Evolutionary conservation across 2,329 filamentous ascomycete species (phyloP).

Genomic region (Tolypocladium amazonense): DNA sequence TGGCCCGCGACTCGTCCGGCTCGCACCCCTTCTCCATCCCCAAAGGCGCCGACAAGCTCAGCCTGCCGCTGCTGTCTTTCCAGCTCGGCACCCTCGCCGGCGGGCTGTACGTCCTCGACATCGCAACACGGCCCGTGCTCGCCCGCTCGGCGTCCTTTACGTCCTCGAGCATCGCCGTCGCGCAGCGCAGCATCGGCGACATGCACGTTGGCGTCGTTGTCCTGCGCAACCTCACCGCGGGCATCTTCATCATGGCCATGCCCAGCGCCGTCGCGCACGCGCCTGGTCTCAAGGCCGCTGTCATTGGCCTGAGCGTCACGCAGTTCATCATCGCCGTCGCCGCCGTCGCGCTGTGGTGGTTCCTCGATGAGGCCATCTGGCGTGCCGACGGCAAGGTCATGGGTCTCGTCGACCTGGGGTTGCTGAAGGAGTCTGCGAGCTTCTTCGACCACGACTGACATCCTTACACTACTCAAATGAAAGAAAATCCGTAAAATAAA

Average conservation of each 20-base stretch:
- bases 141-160: slow-evolving; percentile 38
- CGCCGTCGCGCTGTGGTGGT: slow-evolving; percentile 27
- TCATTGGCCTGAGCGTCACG: slow-evolving; percentile 29
- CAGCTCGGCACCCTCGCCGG: slow-evolving; percentile 36
- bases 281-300: slow-evolving; percentile 24
- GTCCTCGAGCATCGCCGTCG: slow-evolving; percentile 31
- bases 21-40: slow-evolving; percentile 14
- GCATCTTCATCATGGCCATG: slow-evolving; percentile 30
- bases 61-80: slow-evolving; percentile 31
- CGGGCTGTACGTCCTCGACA: slow-evolving; percentile 28
- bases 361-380: slow-evolving; percentile 29
- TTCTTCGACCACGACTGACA: slow-evolving; percentile 32
- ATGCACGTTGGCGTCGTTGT: slow-evolving; percentile 33
- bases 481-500: neutral
- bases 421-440: slow-evolving; percentile 30
- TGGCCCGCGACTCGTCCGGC: slow-evolving; percentile 14
- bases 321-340: slow-evolving; percentile 27
- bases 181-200: slow-evolving; percentile 34
- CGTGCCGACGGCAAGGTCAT: slow-evolving; percentile 35
- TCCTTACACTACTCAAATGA: neutral
- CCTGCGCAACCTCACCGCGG: slow-evolving; percentile 29
- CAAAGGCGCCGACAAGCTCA: slow-evolving; percentile 13
- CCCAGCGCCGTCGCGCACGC: slow-evolving; percentile 23
- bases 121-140: slow-evolving; percentile 29
- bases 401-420: slow-evolving; percentile 33